Base-by-base conservation (phyloP, 371 early-diverging fungal species). In the Conidiobolus incongruus region DNA sequence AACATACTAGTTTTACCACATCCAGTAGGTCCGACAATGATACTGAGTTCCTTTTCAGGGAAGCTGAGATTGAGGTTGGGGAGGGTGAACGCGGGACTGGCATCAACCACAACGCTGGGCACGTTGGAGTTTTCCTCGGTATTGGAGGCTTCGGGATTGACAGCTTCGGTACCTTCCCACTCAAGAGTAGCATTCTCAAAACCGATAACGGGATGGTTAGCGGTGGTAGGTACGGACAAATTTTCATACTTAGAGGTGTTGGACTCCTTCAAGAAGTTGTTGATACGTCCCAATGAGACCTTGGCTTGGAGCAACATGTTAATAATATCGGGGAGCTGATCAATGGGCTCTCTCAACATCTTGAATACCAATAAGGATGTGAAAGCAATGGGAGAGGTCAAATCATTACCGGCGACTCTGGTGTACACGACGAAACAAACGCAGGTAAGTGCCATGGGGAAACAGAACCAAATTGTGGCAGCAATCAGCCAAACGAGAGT, bases 1-100 rank as follows among this genome's bases (percentile, higher is more conserved):
- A 85, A 44, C 10, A 81, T 37, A n/a, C 68, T 66, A 4, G 71
- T 60, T 49, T 80, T 83, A 8, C 79, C 82, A 29, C 62, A 54
- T 16, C 70, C 60, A 15, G 75, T 62, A 6, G 70, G 54, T 12
- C 81, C 77, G 22, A 68, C 61, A 23, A 81, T 50, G 19, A 79
- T 54, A 12, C 67, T 62, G 13, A 81, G 53, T 42, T 68, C 59
- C 12, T 63, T 64, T 0, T 55, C 41, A 1, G 75, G 75, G 52
- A 84, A 80, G 1, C 48, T 40, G 6, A 65, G 28, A 33, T 54
- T 57, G 12, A 70, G 39, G 48, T 72, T 53, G 11, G 52, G 55
- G n/a, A 72, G 38, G 11, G 56, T 49, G 28, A 72, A 72, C 16
- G 48, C 52, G 28, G 59, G 54, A 2, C 33, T 19, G 10, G 53